A percentile compares a stretch with the other conserved stretches of the same genome.
phyloP scores from a whole-genome alignment of 1,139 yeast genomes.

The Groenewaldozyma auringiensis region DNA sequence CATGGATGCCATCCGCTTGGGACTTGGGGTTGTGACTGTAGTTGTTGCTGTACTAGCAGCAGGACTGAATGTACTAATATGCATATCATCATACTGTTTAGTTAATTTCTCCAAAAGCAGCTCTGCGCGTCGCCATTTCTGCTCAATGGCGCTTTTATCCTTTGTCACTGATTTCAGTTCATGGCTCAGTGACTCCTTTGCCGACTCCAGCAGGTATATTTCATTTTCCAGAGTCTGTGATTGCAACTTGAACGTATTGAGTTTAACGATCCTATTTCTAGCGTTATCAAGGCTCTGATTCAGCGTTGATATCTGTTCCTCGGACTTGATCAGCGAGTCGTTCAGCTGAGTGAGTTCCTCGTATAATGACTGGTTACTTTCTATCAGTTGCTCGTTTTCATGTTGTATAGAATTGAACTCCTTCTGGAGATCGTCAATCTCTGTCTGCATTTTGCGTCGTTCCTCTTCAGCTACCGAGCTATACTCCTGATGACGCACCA shows the following conservation, averaged over 20 bases:
- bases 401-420: conserved; percentile 14
- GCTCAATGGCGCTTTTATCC: conserved; percentile 19
- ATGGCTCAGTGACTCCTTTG: conserved; percentile 17
- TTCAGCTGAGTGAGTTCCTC: conserved; percentile 16
- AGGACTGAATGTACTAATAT: neutral
- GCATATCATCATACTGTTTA: conserved; percentile 19
- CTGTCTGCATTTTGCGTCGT: conserved; percentile 13
- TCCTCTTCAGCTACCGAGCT: conserved; percentile 14
- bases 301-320: conserved; percentile 13
- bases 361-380: conserved; percentile 17
- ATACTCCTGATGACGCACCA: conserved; percentile 17
- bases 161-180: conserved; percentile 15
- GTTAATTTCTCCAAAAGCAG: conserved; percentile 19
- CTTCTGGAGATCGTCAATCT: conserved; percentile 15
- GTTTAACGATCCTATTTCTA: conserved; percentile 13
- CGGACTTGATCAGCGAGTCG: conserved; percentile 15
- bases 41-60: too few species aligned
- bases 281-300: conserved; percentile 15
- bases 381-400: conserved; percentile 14
- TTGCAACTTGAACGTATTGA: conserved; percentile 16
- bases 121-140: conserved; percentile 20
- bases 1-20: neutral
- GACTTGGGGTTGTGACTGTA: neutral
- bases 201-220: conserved; percentile 17
- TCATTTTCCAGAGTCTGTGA: conserved; percentile 18